These are phyloP conservation scores for Cnidoscolus chayamansa DNA, from an alignment of 441 rosid species.

Conservation along the genomic window DNA sequence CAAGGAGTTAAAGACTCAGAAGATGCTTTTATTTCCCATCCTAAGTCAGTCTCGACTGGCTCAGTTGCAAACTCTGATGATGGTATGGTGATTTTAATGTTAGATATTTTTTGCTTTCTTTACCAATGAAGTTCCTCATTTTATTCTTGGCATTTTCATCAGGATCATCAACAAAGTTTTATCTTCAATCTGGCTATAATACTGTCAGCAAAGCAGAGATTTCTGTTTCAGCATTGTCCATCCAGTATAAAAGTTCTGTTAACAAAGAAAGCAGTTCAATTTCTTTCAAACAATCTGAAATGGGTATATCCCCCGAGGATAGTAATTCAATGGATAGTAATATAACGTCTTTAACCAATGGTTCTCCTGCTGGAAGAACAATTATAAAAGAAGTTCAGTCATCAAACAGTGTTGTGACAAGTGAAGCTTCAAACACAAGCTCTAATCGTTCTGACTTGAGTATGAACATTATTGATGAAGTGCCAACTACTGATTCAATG, in stretches of 20 bases:
- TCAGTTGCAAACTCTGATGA: constrained; percentile 41
- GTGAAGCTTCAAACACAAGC: constrained; percentile 46
- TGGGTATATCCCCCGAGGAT: constrained; percentile 39
- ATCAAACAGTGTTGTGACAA: constrained; percentile 32
- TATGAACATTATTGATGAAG: constrained; percentile 48
- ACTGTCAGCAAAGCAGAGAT: constrained; percentile 31
- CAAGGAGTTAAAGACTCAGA: constrained; percentile 39
- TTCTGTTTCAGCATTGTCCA: constrained; percentile 37
- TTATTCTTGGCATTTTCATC: constrained; percentile 21
- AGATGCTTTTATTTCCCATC: constrained; percentile 36
- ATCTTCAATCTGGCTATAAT: constrained; percentile 36
- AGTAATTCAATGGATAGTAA: constrained; percentile 35
- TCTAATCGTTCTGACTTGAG: constrained; percentile 57
- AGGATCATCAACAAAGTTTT: constrained; percentile 53
- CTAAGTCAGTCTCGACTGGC: constrained; percentile 39
- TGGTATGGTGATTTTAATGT: constrained; percentile 37
- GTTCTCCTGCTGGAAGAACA: constrained; percentile 45
- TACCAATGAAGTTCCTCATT: constrained; percentile 19
- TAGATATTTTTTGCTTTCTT: background rate
- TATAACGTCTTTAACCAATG: constrained; percentile 39
- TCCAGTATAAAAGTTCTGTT: constrained; percentile 31
- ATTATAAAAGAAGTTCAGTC: constrained; percentile 42
- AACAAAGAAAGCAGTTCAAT: constrained; percentile 30
- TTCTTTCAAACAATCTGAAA: constrained; percentile 42
- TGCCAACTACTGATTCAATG: constrained; percentile 38